Base-by-base conservation (phyloP, 1,284 basidiomycete species). In the Coriolopsis trogii region DNA sequence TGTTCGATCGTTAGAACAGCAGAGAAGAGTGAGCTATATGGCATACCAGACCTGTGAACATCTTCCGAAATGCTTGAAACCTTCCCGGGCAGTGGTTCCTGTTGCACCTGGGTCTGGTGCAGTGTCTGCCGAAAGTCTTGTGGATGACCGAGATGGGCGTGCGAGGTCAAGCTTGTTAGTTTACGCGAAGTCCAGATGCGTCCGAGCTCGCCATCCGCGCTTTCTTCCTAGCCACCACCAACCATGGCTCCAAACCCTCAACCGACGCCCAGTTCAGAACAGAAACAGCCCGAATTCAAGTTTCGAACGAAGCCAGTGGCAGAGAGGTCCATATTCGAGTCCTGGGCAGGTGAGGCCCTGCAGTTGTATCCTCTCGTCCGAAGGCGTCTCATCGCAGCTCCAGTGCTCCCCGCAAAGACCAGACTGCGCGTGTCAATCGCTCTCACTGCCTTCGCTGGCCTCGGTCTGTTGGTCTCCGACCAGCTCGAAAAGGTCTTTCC, bases 11-110 rank as follows among this genome's bases (percentile, higher is more conserved):
- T 61, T 30, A 59, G 53, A 40, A 37, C 5, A 10, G 31, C 34
- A 49, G 43, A 45, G 28, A 47, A n/a, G 23, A 23, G 20, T 23
- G 28, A 44, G 39, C 46, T n/a, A 15, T 15, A 26, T 23, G 45
- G 55, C 82, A 66, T 74, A 86, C 86, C 71, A 89, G 76, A 63
- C 86, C 86, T 56, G 86, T 89, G 67, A 87, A 87, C 84, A 87
- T 85, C 7, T 34, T 41, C 30, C 49, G 41, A 20, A 21, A 31
- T 23, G n/a, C 10, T 44, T 5, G n/a, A 30, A 31, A 8, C 2
- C 8, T 31, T 42, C 29, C 18, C 28, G 29, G 21, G 39, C n/a
- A 12, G 21, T 41, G 24, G 39, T 16, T 36, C 13, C 8, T n/a
- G 6, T n/a, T 28, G 39, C 23, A 16, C n/a, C n/a, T n/a, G n/a